Evolutionary conservation across 148 eudicot species (phyloP).

Genomic region (Chenopodium suecicum): DNA sequence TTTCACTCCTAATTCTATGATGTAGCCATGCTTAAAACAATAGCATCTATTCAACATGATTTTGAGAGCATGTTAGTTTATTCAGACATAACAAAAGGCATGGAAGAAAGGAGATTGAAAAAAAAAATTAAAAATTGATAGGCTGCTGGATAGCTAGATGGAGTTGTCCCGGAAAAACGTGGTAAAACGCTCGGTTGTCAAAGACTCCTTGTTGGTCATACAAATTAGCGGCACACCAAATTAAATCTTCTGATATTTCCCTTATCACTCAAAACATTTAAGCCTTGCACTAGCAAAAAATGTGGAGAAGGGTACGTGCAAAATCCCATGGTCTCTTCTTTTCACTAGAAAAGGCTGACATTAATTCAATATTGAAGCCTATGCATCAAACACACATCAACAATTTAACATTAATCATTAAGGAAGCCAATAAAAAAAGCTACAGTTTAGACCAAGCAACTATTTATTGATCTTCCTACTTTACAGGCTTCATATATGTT

Average conservation of each 20-base stretch:
- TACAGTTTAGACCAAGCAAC: neutral
- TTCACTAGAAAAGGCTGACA: neutral
- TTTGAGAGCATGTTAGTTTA: too few relatives aligned
- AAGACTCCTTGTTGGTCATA: too few relatives aligned
- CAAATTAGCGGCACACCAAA: too few relatives aligned
- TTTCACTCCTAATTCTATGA: too few relatives aligned
- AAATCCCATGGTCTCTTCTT: constrained; percentile 1
- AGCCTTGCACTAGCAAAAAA: neutral
- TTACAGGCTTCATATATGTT: neutral
- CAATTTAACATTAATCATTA: neutral
- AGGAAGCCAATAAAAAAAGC: neutral
- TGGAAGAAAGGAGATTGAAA: too few relatives aligned
- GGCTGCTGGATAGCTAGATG: too few relatives aligned
- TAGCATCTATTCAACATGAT: too few relatives aligned
- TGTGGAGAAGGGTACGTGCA: neutral
- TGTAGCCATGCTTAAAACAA: too few relatives aligned
- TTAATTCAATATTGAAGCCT: neutral
- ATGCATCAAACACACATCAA: neutral
- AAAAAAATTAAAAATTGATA: too few relatives aligned
- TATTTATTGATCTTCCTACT: neutral
- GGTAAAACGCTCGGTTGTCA: too few relatives aligned
- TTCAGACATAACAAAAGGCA: too few relatives aligned
- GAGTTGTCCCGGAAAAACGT: too few relatives aligned
- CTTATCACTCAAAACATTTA: neutral
- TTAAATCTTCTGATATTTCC: neutral